Base-by-base conservation (phyloP, 2,329 filamentous ascomycete species). In the Biscogniauxia mediterranea region DNA sequence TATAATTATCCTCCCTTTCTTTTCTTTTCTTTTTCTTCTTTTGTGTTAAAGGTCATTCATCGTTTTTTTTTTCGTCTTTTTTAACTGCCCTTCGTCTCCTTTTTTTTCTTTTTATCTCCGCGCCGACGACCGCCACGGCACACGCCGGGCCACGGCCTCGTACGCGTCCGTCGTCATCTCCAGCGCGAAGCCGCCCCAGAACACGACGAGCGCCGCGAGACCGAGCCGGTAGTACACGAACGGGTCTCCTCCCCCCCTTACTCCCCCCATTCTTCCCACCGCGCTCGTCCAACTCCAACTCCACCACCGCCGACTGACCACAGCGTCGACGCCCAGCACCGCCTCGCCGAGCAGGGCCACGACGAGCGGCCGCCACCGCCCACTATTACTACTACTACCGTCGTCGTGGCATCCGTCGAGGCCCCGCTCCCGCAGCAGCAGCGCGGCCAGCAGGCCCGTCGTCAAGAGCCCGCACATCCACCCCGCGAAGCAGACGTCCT, bases 161-260 rank as follows among this genome's bases (percentile, higher is more conserved):
- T 25, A 28, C 17, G 25, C 19, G 8, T 11, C 54, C 26, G 26
- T 13, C 32, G 15, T 9, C n/a, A 23, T 42, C 32, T 56, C 55
- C 21, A 26, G 17, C 32, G 38, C 38, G 42, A 56, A 56, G 38
- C 55, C n/a, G 7, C 15, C 38, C 55, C 55, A 56, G 55, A 56
- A 56, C 5, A 20, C 42, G 5, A 56, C 8, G 9, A 56, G 55
- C 20, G 55, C 55, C 32, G 42, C 55, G 19, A 56, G 42, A 5
- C 17, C 38, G 32, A 56, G n/a, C 55, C n/a, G 11, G 42, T 56
- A 56, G 38, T 46, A 46, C 17, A 52, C 17, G 19, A 52, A 19
- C 20, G 51, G 8, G 15, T 52, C 51, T 19, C 13, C 17, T 8
- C 51, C 51, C 51, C 51, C 51, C 13, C 17, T 2, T n/a, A 32